These are phyloP conservation scores for Fusarium haematococcum DNA, from an alignment of 2,329 filamentous ascomycete genomes.

Conservation along the genomic window DNA sequence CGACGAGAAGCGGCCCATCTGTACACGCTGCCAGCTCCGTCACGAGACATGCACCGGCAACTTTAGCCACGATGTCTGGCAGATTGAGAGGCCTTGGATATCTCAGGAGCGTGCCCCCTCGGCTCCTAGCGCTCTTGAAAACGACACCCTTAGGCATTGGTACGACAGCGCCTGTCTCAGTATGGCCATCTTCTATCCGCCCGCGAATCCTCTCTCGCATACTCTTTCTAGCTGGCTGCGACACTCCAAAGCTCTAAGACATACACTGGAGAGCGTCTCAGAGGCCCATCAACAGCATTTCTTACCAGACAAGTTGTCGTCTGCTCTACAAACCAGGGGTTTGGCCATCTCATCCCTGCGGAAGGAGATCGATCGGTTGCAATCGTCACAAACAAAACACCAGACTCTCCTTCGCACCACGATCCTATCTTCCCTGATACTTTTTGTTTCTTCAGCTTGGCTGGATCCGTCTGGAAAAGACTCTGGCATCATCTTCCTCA, in stretches of 20 bases:
- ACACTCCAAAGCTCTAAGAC: not conserved
- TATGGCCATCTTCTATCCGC: not conserved
- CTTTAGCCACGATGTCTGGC: not conserved
- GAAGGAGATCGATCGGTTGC: not conserved
- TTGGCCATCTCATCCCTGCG: not conserved
- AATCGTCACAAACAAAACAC: not conserved
- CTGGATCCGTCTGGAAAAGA: not conserved
- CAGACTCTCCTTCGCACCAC: not conserved
- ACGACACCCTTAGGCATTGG: not conserved
- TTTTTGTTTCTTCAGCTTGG: not conserved
- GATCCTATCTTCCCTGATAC: not conserved
- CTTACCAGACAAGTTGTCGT: not conserved
- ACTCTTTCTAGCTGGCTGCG: not conserved
- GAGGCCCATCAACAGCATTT: not conserved
- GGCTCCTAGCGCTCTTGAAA: not conserved
- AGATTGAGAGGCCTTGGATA: not conserved
- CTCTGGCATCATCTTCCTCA: not conserved
- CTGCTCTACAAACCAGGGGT: not conserved
- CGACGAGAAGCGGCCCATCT: not conserved
- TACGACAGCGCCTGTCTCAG: not conserved
- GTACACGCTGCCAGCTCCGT: not conserved
- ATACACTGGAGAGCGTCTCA: not conserved
- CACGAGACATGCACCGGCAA: constrained; percentile 3
- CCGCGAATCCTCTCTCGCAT: not conserved
- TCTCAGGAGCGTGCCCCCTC: not conserved